Evolutionary conservation across 495 filamentous ascomycete genomes (phyloP).

Genomic region (Mycothermus thermophilus): DNA sequence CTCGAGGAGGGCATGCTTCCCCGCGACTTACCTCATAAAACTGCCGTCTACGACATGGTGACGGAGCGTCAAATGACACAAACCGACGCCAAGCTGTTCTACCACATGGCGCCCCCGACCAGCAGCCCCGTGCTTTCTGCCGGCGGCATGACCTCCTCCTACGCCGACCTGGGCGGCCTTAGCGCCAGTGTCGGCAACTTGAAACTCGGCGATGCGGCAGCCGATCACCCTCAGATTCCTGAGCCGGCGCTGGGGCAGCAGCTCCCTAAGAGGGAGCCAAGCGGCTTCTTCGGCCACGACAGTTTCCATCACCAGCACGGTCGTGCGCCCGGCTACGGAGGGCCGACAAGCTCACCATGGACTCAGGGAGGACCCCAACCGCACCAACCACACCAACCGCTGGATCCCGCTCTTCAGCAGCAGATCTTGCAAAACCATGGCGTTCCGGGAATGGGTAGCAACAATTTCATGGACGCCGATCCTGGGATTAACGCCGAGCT

Average conservation of each 20-base stretch:
- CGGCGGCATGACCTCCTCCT: conserved; percentile 18
- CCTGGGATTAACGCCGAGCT: conserved; percentile 69
- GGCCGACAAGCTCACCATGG: too few species aligned
- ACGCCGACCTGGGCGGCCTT: conserved; percentile 10
- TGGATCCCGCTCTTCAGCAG: conserved; percentile 14
- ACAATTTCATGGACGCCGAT: conserved; percentile 41
- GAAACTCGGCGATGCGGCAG: conserved; percentile 9
- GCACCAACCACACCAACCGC: too few species aligned
- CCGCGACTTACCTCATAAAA: conserved; percentile 63
- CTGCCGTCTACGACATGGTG: conserved; percentile 74
- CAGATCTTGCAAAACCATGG: conserved; percentile 17
- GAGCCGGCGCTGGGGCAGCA: conserved; percentile 5
- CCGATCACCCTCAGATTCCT: neutral
- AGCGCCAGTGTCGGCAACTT: conserved; percentile 3
- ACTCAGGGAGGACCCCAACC: too few species aligned
- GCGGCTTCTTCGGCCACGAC: conserved; percentile 7
- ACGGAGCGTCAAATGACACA: conserved; percentile 83
- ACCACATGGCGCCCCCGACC: conserved; percentile 41
- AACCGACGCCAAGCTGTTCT: conserved; percentile 86
- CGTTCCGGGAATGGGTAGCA: conserved; percentile 20
- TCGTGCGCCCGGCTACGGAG: too few species aligned
- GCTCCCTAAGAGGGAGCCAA: conserved; percentile 9
- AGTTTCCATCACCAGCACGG: conserved; percentile 9
- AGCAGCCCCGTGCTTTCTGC: conserved; percentile 35
- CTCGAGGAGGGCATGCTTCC: conserved; percentile 49